These are phyloP conservation scores for Diplodia seriata DNA, from an alignment of 2,329 filamentous ascomycete species.

Conservation along the genomic window DNA sequence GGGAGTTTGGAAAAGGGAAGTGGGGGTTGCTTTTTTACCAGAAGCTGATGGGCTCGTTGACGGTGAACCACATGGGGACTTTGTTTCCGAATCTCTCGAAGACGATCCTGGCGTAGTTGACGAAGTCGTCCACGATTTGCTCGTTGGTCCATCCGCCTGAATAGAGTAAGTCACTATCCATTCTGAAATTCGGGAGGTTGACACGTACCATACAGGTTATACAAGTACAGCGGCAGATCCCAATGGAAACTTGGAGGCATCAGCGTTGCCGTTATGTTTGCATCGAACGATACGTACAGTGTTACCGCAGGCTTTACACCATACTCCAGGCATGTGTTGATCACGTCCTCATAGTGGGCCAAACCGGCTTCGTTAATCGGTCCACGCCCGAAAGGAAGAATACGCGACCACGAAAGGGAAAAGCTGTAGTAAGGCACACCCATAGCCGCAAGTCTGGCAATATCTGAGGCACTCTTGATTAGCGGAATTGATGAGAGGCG, in stretches of 20 bases:
- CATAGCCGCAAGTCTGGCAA: conserved; percentile 44
- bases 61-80: conserved; percentile 51
- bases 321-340: conserved; percentile 52
- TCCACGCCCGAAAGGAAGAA: conserved; percentile 56
- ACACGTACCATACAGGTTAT: conserved; percentile 46
- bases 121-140: conserved; percentile 47
- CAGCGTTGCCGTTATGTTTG: background rate
- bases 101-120: conserved; percentile 50
- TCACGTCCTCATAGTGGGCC: conserved; percentile 58
- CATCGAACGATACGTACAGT: conserved; percentile 39
- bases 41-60: conserved; percentile 52
- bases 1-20: background rate
- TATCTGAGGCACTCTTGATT: conserved; percentile 41
- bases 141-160: conserved; percentile 45
- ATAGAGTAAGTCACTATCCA: background rate
- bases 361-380: conserved; percentile 56
- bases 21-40: conserved; percentile 32
- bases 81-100: conserved; percentile 49
- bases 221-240: conserved; percentile 42
- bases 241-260: conserved; percentile 12
- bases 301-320: conserved; percentile 56
- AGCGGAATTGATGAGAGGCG: background rate
- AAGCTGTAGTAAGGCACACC: conserved; percentile 50
- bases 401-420: conserved; percentile 57
- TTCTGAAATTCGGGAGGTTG: fast-evolving